These are phyloP conservation scores for Citrullus mucosospermus DNA, from an alignment of 306 rosid species.

Conservation along the genomic window DNA sequence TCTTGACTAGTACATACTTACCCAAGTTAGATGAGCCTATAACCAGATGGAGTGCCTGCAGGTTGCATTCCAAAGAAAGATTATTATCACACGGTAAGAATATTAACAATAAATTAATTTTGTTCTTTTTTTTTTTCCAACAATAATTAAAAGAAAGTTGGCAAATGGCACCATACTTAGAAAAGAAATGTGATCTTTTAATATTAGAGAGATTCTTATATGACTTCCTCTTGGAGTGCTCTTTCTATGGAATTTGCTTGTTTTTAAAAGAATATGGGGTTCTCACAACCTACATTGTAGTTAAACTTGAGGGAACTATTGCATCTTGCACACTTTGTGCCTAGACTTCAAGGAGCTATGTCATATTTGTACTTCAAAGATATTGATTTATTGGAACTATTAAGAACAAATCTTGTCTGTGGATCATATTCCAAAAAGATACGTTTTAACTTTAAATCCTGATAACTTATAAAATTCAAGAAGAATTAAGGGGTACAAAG, in stretches of 20 bases:
- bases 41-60: slow-evolving; percentile 65
- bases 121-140: not conserved
- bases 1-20: slow-evolving; percentile 12
- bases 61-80: slow-evolving; percentile 8
- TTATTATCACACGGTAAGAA: not conserved
- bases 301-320: not conserved
- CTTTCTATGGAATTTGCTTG: not conserved
- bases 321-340: not conserved
- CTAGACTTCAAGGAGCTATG: not conserved
- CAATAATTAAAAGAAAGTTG: not conserved
- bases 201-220: not conserved
- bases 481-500: not conserved
- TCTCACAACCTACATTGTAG: not conserved
- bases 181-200: slow-evolving; percentile 8
- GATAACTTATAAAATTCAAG: not conserved
- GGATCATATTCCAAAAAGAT: not conserved
- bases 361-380: not conserved
- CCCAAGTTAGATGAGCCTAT: slow-evolving; percentile 54
- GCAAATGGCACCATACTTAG: not conserved
- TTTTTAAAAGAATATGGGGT: not conserved
- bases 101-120: not conserved
- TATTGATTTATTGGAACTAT: not conserved
- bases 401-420: not conserved
- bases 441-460: not conserved
- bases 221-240: not conserved